Percentiles rank a stretch among this genome's conserved stretches.
phyloP scores from a whole-genome alignment of 192 early-diverging fungal genomes.

The Backusella australiensis region DNA sequence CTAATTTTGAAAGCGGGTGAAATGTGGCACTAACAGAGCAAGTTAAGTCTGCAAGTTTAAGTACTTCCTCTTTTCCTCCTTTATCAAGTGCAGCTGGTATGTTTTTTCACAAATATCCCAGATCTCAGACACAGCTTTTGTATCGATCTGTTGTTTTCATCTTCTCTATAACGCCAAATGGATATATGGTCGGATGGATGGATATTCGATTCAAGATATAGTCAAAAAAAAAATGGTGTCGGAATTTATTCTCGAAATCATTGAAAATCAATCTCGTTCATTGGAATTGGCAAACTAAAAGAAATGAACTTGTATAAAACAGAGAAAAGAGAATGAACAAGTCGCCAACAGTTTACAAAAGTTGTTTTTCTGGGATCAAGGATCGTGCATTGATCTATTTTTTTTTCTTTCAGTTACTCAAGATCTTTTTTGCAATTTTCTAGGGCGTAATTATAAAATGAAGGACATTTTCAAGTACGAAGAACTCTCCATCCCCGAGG shows the following conservation, averaged over 20 bases:
- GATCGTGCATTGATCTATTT: not conserved
- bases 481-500: constrained; percentile 86
- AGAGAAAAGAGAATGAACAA: no score
- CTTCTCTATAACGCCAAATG: not conserved
- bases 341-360: not conserved
- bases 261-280: not conserved
- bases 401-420: not conserved
- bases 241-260: not conserved
- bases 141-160: not conserved
- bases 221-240: not conserved
- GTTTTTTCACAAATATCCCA: not conserved
- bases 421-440: not conserved
- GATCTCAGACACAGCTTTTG: not conserved
- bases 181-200: constrained; percentile 3
- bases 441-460: constrained; percentile 40
- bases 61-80: constrained; percentile 23
- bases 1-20: not conserved
- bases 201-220: not conserved
- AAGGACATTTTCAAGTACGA: constrained; percentile 90
- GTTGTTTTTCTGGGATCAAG: not conserved
- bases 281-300: not conserved
- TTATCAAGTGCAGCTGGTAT: constrained; percentile 13
- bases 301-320: no score
- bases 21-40: not conserved
- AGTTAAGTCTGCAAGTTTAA: not conserved